Percentiles rank a stretch among this genome's conserved stretches.
These are phyloP conservation scores for Hypoxylon trugodes DNA, from an alignment of 495 filamentous ascomycete species.

Conservation along the genomic window DNA sequence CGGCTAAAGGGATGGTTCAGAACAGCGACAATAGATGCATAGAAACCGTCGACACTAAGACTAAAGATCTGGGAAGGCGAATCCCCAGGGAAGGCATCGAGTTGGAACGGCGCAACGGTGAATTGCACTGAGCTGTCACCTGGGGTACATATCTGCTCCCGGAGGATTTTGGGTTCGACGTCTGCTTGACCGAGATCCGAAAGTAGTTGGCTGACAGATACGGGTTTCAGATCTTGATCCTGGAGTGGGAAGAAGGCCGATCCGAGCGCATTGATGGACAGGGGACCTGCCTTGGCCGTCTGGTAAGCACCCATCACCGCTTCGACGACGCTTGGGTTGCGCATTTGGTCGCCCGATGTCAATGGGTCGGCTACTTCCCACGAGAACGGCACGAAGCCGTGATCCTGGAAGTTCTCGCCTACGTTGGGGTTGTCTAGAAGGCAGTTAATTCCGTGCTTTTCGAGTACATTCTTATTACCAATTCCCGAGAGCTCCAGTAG, in stretches of 20 bases:
- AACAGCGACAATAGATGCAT: conserved; percentile 5
- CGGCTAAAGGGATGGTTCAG: conserved; percentile 11
- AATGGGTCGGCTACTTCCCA: conserved; percentile 12
- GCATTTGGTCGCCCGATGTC: conserved; percentile 15
- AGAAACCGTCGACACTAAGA: not conserved
- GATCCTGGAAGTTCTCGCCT: conserved; percentile 64
- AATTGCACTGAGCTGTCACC: conserved; percentile 4
- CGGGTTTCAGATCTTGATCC: not conserved
- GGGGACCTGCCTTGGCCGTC: not conserved
- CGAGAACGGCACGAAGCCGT: conserved; percentile 27
- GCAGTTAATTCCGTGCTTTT: conserved; percentile 54
- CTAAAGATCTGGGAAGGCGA: not conserved
- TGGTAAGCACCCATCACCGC: conserved; percentile 1
- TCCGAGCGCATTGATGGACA: conserved; percentile 1
- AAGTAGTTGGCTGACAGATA: not conserved
- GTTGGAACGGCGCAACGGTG: conserved; percentile 3
- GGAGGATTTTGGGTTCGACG: not conserved
- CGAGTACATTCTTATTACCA: conserved; percentile 56
- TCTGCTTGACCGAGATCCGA: conserved; percentile 1
- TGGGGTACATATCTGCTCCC: conserved; percentile 3
- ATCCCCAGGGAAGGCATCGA: conserved; percentile 2
- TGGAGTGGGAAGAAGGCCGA: conserved; percentile 8
- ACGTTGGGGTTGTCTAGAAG: conserved; percentile 57
- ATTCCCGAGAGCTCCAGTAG: conserved; percentile 68
- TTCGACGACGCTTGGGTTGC: conserved; percentile 3